These are phyloP conservation scores for Meyerozyma smithsonii DNA, from an alignment of 1,139 yeast species.

Conservation along the genomic window DNA sequence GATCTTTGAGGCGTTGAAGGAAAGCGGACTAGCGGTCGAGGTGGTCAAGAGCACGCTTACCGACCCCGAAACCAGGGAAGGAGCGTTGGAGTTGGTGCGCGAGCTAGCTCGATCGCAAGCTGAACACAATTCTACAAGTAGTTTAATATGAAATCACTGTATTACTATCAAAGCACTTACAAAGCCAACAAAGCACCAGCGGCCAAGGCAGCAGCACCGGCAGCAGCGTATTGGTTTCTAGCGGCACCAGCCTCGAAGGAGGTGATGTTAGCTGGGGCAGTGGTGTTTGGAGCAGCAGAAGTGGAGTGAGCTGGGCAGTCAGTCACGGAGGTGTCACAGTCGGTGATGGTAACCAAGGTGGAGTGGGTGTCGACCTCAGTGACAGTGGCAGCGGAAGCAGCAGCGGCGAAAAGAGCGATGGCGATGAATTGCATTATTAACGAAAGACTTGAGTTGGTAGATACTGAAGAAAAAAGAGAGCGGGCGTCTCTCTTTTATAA, in stretches of 20 bases:
- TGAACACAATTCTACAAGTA: constrained; percentile 1
- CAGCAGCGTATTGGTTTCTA: constrained; percentile 31
- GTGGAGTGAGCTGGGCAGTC: constrained; percentile 34
- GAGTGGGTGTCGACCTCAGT: constrained; percentile 28
- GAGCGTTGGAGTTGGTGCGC: constrained; percentile 22
- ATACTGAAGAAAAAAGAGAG: not conserved
- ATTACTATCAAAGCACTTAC: constrained; percentile 20
- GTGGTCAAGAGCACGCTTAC: constrained; percentile 22
- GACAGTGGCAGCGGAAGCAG: constrained; percentile 31
- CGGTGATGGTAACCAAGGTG: constrained; percentile 39
- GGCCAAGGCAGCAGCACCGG: constrained; percentile 47
- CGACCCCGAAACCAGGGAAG: constrained; percentile 27
- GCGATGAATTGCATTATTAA: constrained; percentile 26
- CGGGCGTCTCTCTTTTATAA: not conserved
- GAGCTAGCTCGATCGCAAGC: constrained; percentile 14
- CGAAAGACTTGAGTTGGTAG: constrained; percentile 1
- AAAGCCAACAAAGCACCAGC: constrained; percentile 52
- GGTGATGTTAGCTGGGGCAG: constrained; percentile 29
- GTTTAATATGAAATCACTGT: constrained; percentile 2
- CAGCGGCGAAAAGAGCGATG: constrained; percentile 40
- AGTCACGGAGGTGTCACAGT: constrained; percentile 35
- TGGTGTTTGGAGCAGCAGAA: constrained; percentile 5
- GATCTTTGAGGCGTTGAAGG: constrained; percentile 26
- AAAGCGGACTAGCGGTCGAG: constrained; percentile 29
- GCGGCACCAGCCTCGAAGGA: constrained; percentile 34